phyloP scores from a whole-genome alignment of 1,139 yeast species.

The Ogataea hybrid region DNA sequence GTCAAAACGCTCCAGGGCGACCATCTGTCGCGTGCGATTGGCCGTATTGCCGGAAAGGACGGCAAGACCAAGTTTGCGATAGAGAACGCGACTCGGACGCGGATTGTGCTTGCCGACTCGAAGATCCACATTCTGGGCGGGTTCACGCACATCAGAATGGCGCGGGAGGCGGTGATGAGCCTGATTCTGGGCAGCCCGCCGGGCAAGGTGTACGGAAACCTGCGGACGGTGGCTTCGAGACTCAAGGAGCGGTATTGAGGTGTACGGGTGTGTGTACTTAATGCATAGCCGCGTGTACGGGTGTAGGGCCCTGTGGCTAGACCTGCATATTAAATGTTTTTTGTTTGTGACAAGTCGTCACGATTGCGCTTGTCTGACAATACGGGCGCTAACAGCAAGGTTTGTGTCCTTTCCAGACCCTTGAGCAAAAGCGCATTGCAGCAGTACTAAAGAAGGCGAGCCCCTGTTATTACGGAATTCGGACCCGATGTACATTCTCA shows the following conservation, averaged over 20 bases:
- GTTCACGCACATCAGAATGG: slow-evolving; percentile 94
- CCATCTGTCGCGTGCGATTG: slow-evolving; percentile 96
- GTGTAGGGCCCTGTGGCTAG: too few relatives aligned
- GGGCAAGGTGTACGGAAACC: slow-evolving; percentile 95
- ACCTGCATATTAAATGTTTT: not conserved
- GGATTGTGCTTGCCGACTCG: slow-evolving; percentile 95
- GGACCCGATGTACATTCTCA: too few relatives aligned
- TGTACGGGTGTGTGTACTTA: not conserved
- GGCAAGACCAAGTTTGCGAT: slow-evolving; percentile 98
- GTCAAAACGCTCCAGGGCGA: slow-evolving; percentile 95
- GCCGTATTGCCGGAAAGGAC: slow-evolving; percentile 99
- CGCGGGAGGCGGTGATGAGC: slow-evolving; percentile 93
- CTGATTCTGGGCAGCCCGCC: slow-evolving; percentile 98
- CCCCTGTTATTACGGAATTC: too few relatives aligned
- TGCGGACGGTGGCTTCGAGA: slow-evolving; percentile 95
- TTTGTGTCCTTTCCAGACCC: too few relatives aligned
- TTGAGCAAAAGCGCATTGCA: too few relatives aligned
- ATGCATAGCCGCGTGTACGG: too few relatives aligned
- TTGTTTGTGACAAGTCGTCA: too few relatives aligned
- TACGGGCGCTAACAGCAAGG: too few relatives aligned
- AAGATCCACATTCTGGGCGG: slow-evolving; percentile 97
- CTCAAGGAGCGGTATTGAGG: slow-evolving; percentile 86
- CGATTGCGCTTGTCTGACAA: too few relatives aligned
- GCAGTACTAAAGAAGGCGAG: too few relatives aligned
- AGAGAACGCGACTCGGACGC: slow-evolving; percentile 96